Evolutionary conservation across 2,329 filamentous ascomycete species (phyloP).

Genomic region (Clonostachys solani): DNA sequence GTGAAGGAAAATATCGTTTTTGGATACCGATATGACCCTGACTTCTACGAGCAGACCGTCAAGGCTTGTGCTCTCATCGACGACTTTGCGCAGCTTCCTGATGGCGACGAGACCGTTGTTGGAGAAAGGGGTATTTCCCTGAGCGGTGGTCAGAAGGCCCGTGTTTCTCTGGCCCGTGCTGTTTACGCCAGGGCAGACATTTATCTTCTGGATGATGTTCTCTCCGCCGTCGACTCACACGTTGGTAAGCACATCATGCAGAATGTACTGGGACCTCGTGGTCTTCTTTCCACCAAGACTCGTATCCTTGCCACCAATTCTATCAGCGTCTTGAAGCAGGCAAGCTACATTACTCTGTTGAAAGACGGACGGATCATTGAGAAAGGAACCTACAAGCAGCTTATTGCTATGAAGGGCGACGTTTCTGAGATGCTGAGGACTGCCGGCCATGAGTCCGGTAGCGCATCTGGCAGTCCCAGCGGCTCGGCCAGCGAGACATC

Average conservation of each 20-base stretch:
- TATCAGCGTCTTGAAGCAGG: constrained; percentile 83
- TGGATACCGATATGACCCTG: constrained; percentile 86
- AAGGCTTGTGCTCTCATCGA: constrained; percentile 87
- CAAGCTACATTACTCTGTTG: constrained; percentile 83
- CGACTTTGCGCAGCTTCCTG: constrained; percentile 87
- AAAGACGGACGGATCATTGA: constrained; percentile 81
- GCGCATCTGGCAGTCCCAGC: constrained; percentile 37
- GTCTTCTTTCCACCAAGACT: constrained; percentile 80
- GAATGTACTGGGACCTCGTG: constrained; percentile 82
- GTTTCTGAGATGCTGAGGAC: constrained; percentile 81
- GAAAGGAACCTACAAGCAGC: constrained; percentile 83
- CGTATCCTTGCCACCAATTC: constrained; percentile 93
- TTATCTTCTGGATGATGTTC: constrained; percentile 88
- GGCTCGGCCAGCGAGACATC: constrained; percentile 47
- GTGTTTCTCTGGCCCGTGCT: constrained; percentile 84
- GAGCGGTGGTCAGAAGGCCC: constrained; percentile 93
- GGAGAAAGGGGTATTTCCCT: constrained; percentile 95
- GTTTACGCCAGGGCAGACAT: constrained; percentile 97
- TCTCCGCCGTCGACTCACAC: constrained; percentile 97
- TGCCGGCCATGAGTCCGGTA: constrained; percentile 53
- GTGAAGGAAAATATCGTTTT: constrained; percentile 98
- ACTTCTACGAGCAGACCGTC: constrained; percentile 91
- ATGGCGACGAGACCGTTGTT: constrained; percentile 94
- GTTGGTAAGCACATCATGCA: constrained; percentile 94
- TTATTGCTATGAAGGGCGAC: constrained; percentile 91